These are phyloP conservation scores for Tetraselmis striata DNA, from an alignment of 139 green algal genomes.

Conservation along the genomic window DNA sequence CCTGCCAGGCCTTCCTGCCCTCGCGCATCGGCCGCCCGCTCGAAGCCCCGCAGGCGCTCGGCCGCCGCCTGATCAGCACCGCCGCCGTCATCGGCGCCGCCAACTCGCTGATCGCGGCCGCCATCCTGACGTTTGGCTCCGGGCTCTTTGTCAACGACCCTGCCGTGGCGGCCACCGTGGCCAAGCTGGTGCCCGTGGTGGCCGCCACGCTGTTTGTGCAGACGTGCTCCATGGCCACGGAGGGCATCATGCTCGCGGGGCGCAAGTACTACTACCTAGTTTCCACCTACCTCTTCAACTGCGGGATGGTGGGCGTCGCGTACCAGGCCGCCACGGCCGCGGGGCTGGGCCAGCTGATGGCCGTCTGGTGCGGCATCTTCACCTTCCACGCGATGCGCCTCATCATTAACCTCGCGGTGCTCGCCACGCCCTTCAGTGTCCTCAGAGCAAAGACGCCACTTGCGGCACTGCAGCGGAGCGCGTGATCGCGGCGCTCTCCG, in stretches of 20 bases:
- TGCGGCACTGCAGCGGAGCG: too few species aligned
- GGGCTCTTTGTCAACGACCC: constrained; percentile 19
- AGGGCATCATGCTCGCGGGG: constrained; percentile 33
- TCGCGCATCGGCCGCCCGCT: neutral
- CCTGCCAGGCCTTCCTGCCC: constrained; percentile 30
- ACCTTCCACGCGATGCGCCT: constrained; percentile 26
- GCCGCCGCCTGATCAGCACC: constrained; percentile 10
- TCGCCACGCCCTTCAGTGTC: neutral
- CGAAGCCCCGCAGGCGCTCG: constrained; percentile 6
- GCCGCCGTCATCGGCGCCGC: constrained; percentile 6
- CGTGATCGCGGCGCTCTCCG: too few species aligned
- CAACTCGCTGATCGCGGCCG: constrained; percentile 12
- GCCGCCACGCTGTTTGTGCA: constrained; percentile 21
- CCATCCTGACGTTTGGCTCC: constrained; percentile 3
- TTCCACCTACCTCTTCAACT: constrained; percentile 21
- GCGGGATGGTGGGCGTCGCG: neutral
- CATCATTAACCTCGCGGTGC: constrained; percentile 9
- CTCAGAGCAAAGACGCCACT: neutral
- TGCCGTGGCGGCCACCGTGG: constrained; percentile 12
- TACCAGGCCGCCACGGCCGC: neutral
- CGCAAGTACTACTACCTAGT: constrained; percentile 22
- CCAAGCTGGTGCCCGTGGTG: constrained; percentile 2
- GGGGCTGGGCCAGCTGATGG: neutral
- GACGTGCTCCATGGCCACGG: constrained; percentile 30
- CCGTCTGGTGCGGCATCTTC: constrained; percentile 15